phyloP scores from a whole-genome alignment of 768 basidiomycete species.

The Auriscalpium vulgare region DNA sequence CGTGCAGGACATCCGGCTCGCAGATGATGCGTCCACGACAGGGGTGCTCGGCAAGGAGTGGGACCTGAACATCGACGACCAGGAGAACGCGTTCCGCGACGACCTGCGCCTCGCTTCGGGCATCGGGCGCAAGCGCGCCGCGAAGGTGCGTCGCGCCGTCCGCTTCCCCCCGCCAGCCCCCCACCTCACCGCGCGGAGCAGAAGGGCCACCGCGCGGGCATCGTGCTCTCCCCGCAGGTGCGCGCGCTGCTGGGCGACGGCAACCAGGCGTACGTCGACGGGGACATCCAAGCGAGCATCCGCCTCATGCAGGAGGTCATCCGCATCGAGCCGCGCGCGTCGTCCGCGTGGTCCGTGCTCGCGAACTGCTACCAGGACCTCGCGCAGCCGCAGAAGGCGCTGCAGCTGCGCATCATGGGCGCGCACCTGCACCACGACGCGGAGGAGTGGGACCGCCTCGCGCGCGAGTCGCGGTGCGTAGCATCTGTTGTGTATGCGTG shows the following conservation, averaged over 20 bases:
- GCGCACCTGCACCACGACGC: constrained; percentile 80
- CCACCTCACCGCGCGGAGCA: constrained; percentile 1
- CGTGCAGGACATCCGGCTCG: constrained; percentile 53
- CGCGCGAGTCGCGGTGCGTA: constrained; percentile 61
- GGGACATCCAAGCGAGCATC: constrained; percentile 57
- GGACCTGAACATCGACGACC: constrained; percentile 65
- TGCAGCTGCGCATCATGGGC: constrained; percentile 83
- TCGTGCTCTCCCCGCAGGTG: constrained; percentile 61
- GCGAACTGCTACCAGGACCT: constrained; percentile 77
- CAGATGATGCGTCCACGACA: constrained; percentile 35
- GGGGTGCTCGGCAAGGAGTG: constrained; percentile 57
- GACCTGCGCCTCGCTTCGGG: constrained; percentile 71
- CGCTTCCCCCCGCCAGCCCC: too few relatives aligned
- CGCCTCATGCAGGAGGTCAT: constrained; percentile 87
- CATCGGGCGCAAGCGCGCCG: constrained; percentile 43
- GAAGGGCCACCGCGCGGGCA: constrained; percentile 43
- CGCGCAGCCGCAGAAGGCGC: constrained; percentile 56
- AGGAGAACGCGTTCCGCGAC: constrained; percentile 62
- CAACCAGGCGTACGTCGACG: constrained; percentile 79
- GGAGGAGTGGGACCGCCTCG: constrained; percentile 84
- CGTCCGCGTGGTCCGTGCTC: constrained; percentile 80
- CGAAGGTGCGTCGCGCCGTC: constrained; percentile 23
- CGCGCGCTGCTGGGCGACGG: constrained; percentile 74
- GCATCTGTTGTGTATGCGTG: neutral
- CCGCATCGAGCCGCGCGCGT: constrained; percentile 82